Conservation (phyloP, 192 early-diverging fungal genomes). For the Backusella psychrophila region DNA sequence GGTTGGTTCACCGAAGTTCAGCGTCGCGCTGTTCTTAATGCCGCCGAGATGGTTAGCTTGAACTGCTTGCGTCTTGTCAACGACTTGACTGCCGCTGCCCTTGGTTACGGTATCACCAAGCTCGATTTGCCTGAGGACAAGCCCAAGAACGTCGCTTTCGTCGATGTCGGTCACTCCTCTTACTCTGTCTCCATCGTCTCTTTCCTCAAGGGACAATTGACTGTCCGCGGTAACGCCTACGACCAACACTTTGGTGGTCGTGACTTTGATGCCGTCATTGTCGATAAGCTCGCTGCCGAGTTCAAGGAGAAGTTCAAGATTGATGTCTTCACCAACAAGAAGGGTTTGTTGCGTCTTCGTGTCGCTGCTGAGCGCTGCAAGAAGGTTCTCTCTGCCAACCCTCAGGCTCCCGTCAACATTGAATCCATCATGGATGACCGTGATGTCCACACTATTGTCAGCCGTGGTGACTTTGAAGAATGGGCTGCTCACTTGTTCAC, state of each 20-base stretch:
- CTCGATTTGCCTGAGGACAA: slow-evolving; percentile 93
- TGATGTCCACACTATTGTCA: slow-evolving; percentile 85
- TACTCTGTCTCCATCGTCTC: slow-evolving; percentile 78
- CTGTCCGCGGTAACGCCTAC: slow-evolving; percentile 86
- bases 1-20: slow-evolving; percentile 95
- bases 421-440: slow-evolving; percentile 97
- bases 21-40: slow-evolving; percentile 84
- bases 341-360: slow-evolving; percentile 88
- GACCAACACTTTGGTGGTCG: slow-evolving; percentile 96
- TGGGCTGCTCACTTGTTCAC: slow-evolving; percentile 70
- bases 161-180: slow-evolving; percentile 91
- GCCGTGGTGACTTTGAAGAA: slow-evolving; percentile 84
- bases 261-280: slow-evolving; percentile 90
- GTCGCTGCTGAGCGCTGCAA: slow-evolving; percentile 92
- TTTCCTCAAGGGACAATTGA: slow-evolving; percentile 95
- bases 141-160: slow-evolving; percentile 88
- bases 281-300: slow-evolving; percentile 80
- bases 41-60: slow-evolving; percentile 82
- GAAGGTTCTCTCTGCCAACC: slow-evolving; percentile 94
- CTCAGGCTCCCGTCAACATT: slow-evolving; percentile 86
- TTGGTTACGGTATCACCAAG: slow-evolving; percentile 99
- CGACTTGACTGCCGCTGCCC: slow-evolving; percentile 89
- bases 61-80: slow-evolving; percentile 92
- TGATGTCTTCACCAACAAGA: slow-evolving; percentile 83
- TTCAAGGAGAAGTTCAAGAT: slow-evolving; percentile 97